Percentiles rank a stretch among this genome's conserved stretches.
Evolutionary conservation across 2,329 filamentous ascomycete species (phyloP).

Genomic region (Allantophomopsis lycopodina): DNA sequence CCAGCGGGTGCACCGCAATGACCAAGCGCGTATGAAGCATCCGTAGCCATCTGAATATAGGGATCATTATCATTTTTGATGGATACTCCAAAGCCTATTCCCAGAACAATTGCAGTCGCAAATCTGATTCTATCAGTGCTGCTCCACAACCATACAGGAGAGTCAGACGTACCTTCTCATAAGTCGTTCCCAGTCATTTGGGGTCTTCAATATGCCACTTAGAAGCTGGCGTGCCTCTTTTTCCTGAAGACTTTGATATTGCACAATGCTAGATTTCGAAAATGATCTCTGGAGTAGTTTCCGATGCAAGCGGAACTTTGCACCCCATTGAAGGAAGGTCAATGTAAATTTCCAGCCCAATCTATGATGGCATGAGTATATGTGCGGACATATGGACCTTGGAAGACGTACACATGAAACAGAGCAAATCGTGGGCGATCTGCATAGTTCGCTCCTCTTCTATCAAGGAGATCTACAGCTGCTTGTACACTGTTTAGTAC

Average conservation of each 20-base stretch:
- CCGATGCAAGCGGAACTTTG: constrained; percentile 28
- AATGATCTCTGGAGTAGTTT: constrained; percentile 29
- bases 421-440: constrained; percentile 28
- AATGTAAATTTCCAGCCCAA: constrained; percentile 30
- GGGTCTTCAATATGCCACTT: constrained; percentile 17
- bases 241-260: constrained; percentile 18
- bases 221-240: constrained; percentile 18
- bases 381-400: background rate
- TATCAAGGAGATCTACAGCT: constrained; percentile 28
- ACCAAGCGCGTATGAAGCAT: constrained; percentile 12
- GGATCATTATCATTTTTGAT: constrained; percentile 23
- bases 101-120: constrained; percentile 25
- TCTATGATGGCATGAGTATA: background rate
- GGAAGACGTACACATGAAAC: constrained; percentile 1
- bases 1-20: constrained; percentile 16
- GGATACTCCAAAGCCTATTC: constrained; percentile 28
- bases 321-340: constrained; percentile 28
- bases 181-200: constrained; percentile 22
- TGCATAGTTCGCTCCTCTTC: constrained; percentile 26
- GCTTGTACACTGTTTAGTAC: constrained; percentile 27
- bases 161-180: constrained; percentile 7
- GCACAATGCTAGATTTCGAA: constrained; percentile 21
- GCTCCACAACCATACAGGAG: constrained; percentile 4
- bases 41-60: constrained; percentile 24
- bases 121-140: constrained; percentile 13